Percentiles rank a stretch among this genome's conserved stretches.
Conservation (phyloP, 208 protist genomes). For the Dictyostelium gargantuum region DNA sequence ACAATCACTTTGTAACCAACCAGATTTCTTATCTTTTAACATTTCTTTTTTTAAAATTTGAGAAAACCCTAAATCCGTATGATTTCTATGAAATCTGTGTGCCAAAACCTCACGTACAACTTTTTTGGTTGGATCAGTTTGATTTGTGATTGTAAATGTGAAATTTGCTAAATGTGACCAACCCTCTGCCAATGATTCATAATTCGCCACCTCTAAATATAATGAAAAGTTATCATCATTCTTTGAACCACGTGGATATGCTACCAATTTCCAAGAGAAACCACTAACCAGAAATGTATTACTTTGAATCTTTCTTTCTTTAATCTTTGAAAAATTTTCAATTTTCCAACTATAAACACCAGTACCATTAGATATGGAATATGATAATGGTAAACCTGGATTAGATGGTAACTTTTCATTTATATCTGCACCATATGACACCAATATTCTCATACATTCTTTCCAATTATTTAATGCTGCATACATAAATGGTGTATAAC, state of each 20-base stretch:
- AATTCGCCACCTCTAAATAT: conserved; percentile 37
- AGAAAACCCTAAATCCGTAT: conserved; percentile 46
- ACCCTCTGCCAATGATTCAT: background rate
- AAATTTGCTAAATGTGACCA: conserved; percentile 48
- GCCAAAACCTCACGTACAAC: background rate
- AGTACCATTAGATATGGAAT: conserved; percentile 8
- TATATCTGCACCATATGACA: background rate
- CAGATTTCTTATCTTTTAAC: conserved; percentile 26
- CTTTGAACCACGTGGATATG: conserved; percentile 20
- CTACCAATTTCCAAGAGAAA: conserved; percentile 37
- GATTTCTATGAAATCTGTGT: conserved; percentile 42
- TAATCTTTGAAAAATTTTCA: conserved; percentile 53
- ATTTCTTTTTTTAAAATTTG: conserved; percentile 62
- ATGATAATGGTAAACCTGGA: conserved; percentile 15
- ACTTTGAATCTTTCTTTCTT: conserved; percentile 36
- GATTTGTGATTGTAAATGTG: conserved; percentile 46
- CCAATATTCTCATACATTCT: background rate
- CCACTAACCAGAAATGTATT: conserved; percentile 23
- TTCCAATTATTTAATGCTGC: conserved; percentile 2
- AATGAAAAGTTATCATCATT: conserved; percentile 41
- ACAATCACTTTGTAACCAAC: conserved; percentile 1
- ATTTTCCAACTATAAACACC: conserved; percentile 33
- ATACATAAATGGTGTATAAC: conserved; percentile 50
- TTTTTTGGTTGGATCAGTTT: background rate
- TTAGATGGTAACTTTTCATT: conserved; percentile 49